Base-by-base conservation (phyloP, 73 alveolate genomes). In the Blepharisma stoltei region DNA sequence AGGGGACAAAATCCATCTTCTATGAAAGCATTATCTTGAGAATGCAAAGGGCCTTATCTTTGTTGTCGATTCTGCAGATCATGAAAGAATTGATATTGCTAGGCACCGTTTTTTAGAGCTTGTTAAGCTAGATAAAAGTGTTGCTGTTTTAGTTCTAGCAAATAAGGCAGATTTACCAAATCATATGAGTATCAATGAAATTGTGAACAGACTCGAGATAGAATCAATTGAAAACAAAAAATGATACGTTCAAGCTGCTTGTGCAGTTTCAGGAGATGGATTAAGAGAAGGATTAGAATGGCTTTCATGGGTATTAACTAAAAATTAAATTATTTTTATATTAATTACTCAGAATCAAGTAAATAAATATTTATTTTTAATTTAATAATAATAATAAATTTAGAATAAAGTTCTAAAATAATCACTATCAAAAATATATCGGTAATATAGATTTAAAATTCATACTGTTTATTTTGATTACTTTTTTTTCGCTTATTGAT, bases 11-110 rank as follows among this genome's bases (percentile, higher is more conserved):
- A 88, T 84, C 85, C 95, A 98, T 87, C 91, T 84, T 25, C 83
- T 96, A 78, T 94, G 98, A 98, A 89, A 96, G 78, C 98, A 95
- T 89, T 96, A 96, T 88, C 95, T 90, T 83, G 91, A 82, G 85
- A 89, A 90, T 66, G 88, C 97, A 14, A 85, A 95, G 60, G 99
- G 99, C 47, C 84, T 97, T 70, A 92, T 97, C 60, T 94, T 95
- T 66, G 99, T 97, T 45, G 95, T 97, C n/a, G 99, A 97, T 78
- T 82, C 97, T 70, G 91, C 92, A 67, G 99, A 97, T 85, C 70
- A 89, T 50, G 99, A 92, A 47, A 89, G 99, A 77, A 86, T 97
- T n/a, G 96, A 87, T 37, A 95, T 85, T 38, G 99, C 97, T n/a
- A 90, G 97, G 55, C 98, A 97, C 55, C 98, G 91, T 76, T 88